Evolutionary conservation across 257 asterid genomes (phyloP).

Genomic region (Petunia axillaris): DNA sequence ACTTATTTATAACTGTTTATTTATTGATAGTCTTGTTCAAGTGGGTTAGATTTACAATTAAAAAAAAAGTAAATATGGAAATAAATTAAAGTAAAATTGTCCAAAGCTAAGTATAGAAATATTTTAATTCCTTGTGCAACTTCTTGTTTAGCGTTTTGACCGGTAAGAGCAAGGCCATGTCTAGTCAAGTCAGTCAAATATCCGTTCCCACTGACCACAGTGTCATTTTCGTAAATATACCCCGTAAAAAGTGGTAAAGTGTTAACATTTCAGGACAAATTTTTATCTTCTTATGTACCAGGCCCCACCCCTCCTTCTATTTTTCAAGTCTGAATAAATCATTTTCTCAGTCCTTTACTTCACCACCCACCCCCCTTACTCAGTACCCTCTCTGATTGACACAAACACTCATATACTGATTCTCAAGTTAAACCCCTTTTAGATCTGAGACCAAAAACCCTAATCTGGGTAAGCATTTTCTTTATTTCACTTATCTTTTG

Average conservation of each 20-base stretch:
- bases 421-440: background rate
- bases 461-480: slow-evolving; percentile 46
- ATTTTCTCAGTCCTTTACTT: slow-evolving; percentile 8
- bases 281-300: background rate
- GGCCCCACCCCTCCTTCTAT: background rate
- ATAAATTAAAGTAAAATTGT: too few relatives aligned
- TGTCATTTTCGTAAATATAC: background rate
- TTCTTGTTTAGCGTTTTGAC: background rate
- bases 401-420: slow-evolving; percentile 22
- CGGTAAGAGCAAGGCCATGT: background rate
- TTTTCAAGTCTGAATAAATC: slow-evolving; percentile 7
- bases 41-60: background rate
- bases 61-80: too few relatives aligned
- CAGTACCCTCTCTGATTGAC: slow-evolving; percentile 15
- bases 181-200: slow-evolving; percentile 25
- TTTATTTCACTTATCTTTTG: slow-evolving; percentile 32
- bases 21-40: background rate
- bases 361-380: background rate
- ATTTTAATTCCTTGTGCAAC: background rate
- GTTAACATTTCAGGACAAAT: background rate
- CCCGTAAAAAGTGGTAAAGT: background rate
- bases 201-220: background rate
- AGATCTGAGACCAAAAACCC: slow-evolving; percentile 23
- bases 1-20: too few relatives aligned
- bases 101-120: too few relatives aligned